A percentile compares a stretch with the other conserved stretches of the same genome.
Conservation (phyloP, 2,329 filamentous ascomycete genomes). For the Onygenales sp. region DNA sequence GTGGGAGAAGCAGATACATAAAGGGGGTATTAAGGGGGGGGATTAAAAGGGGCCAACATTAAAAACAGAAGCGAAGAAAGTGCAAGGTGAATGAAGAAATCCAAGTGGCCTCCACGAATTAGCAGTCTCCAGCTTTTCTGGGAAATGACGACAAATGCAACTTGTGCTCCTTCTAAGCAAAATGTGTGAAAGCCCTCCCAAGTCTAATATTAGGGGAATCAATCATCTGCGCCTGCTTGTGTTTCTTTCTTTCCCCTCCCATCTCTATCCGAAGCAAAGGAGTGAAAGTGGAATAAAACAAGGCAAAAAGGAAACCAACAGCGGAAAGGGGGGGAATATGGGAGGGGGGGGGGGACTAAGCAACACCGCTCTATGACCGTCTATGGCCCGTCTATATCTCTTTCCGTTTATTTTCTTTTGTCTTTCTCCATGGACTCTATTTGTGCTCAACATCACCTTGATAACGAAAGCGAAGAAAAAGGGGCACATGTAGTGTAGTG, state of each 20-base stretch:
- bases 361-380: not conserved
- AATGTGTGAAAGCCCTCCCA: not conserved
- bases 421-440: not conserved
- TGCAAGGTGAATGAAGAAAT: too few species aligned
- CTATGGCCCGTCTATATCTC: not conserved
- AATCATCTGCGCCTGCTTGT: not conserved
- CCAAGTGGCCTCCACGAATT: too few species aligned
- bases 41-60: not conserved
- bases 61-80: too few species aligned
- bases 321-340: not conserved
- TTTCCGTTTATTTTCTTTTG: not conserved
- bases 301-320: not conserved
- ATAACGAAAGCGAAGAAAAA: not conserved
- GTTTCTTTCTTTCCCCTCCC: not conserved
- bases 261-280: not conserved
- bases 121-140: too few species aligned
- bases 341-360: not conserved
- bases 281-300: not conserved
- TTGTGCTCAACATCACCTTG: not conserved
- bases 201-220: not conserved
- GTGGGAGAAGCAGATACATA: not conserved
- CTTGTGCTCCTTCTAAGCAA: not conserved
- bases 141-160: too few species aligned
- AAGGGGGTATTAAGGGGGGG: not conserved
- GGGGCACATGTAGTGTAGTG: not conserved